Evolutionary conservation across 148 eudicot species (phyloP).

Genomic region (Fagopyrum esculentum): DNA sequence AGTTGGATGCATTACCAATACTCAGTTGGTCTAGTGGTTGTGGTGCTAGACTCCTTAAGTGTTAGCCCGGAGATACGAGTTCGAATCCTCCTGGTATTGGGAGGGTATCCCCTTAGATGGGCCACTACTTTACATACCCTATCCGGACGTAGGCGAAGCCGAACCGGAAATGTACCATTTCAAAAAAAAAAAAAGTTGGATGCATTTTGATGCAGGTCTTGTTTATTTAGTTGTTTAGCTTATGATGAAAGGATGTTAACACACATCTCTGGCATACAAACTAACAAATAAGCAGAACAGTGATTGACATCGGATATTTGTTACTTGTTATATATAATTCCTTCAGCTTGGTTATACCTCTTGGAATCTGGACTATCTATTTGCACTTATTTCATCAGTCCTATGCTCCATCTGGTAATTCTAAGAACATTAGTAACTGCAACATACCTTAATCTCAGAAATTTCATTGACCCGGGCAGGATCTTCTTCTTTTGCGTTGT

Average conservation of each 20-base stretch:
- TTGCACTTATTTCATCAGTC: not conserved
- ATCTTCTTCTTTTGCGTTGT: constrained; percentile 29
- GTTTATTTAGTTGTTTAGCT: not conserved
- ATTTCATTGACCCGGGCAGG: constrained; percentile 22
- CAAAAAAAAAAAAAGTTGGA: no score
- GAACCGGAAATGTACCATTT: no score
- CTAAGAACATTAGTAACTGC: not conserved
- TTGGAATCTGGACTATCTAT: not conserved
- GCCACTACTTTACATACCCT: no score
- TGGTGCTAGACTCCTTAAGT: no score
- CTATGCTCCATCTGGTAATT: not conserved
- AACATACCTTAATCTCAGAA: constrained; percentile 28
- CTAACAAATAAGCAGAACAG: not conserved
- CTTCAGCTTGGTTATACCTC: not conserved
- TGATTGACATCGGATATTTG: not conserved
- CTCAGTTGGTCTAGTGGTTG: no score
- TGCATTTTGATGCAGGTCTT: not conserved
- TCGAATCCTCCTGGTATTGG: no score
- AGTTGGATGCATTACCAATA: not conserved
- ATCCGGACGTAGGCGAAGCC: no score
- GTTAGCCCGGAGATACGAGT: no score
- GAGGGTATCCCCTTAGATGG: no score
- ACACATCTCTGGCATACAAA: not conserved
- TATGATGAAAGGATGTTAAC: not conserved
- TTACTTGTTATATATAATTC: not conserved